phyloP scores from a whole-genome alignment of 257 asterid species.

The Scutellaria galericulata region DNA sequence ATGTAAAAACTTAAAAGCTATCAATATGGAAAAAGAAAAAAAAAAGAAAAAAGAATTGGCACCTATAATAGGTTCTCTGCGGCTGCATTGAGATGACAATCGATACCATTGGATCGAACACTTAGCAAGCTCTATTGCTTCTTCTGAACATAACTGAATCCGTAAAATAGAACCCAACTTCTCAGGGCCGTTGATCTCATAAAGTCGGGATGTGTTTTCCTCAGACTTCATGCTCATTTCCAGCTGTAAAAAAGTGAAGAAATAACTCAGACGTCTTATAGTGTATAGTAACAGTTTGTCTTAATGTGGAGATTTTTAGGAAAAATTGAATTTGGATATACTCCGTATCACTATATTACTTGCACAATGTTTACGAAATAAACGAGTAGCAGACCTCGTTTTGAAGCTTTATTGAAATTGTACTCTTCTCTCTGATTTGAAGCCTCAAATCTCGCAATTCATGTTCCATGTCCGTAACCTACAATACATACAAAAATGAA shows the following conservation, averaged over 20 bases:
- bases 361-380: constrained; percentile 2
- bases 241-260: constrained; percentile 55
- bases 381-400: constrained; percentile 61
- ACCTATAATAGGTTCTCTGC: constrained; percentile 93
- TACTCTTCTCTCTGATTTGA: constrained; percentile 76
- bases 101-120: constrained; percentile 92
- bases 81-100: constrained; percentile 86
- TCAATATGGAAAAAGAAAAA: background rate
- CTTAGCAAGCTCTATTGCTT: constrained; percentile 75
- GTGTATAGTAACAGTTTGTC: no score
- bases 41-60: constrained; percentile 22
- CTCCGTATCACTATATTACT: constrained; percentile 2
- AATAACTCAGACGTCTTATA: background rate
- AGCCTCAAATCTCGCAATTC: constrained; percentile 83
- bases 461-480: constrained; percentile 97
- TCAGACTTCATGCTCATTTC: constrained; percentile 74
- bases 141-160: constrained; percentile 68
- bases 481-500: constrained; percentile 25
- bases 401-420: constrained; percentile 73
- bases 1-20: background rate
- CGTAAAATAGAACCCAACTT: constrained; percentile 81
- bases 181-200: constrained; percentile 66
- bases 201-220: constrained; percentile 48
- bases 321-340: background rate
- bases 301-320: no score